phyloP scores from a whole-genome alignment of 805 yeast genomes.

The Diddensiella transvaalensis region DNA sequence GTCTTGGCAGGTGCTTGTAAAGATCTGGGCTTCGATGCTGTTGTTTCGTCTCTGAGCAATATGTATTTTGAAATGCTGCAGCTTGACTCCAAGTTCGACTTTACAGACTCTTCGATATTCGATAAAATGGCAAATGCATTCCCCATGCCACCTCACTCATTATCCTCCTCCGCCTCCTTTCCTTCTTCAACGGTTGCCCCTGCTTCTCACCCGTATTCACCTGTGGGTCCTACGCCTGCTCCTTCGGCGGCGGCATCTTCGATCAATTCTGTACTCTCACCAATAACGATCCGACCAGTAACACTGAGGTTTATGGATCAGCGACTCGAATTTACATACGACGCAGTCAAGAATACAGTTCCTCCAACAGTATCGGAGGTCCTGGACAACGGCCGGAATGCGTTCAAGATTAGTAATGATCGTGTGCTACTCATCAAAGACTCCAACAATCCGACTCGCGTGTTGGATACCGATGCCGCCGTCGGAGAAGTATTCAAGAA shows the following conservation, averaged over 20 bases:
- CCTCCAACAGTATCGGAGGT: constrained; percentile 79
- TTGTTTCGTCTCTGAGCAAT: constrained; percentile 64
- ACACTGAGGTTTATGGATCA: constrained; percentile 31
- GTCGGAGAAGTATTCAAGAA: constrained; percentile 44
- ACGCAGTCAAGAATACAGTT: constrained; percentile 57
- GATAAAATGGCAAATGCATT: constrained; percentile 16
- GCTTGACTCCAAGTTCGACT: constrained; percentile 37
- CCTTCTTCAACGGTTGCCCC: neutral
- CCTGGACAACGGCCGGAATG: constrained; percentile 69
- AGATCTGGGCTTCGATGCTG: constrained; percentile 75
- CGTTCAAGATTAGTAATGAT: constrained; percentile 54
- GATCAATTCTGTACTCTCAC: neutral
- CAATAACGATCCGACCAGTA: constrained; percentile 25
- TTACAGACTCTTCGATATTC: constrained; percentile 5
- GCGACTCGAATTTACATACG: constrained; percentile 56
- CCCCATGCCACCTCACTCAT: neutral
- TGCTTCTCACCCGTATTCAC: neutral
- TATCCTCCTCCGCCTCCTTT: neutral
- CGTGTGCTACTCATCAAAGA: constrained; percentile 38
- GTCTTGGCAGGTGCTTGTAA: constrained; percentile 36
- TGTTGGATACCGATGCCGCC: constrained; percentile 45
- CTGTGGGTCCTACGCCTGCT: neutral
- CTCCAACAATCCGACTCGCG: constrained; percentile 26
- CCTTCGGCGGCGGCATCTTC: constrained; percentile 3
- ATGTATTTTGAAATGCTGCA: constrained; percentile 58